A percentile compares a stretch with the other conserved stretches of the same genome.
Conservation (phyloP, 352 stramenopile genomes). For the Pythium periplocum region DNA sequence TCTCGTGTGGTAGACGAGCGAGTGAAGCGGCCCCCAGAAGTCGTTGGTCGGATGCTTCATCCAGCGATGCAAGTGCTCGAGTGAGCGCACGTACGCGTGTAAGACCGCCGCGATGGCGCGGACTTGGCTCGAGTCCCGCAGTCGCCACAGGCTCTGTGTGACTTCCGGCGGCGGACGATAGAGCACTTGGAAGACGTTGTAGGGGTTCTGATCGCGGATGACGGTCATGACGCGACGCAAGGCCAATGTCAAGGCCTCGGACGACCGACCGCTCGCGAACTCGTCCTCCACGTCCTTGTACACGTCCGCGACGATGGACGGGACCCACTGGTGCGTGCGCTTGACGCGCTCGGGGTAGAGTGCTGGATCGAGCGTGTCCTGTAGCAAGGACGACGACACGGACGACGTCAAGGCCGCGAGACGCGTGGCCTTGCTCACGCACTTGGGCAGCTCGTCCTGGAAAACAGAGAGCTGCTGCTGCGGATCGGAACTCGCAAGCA, state of each 20-base stretch:
- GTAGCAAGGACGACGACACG: constrained; percentile 17
- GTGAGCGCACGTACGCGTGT: too few species aligned
- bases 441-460: constrained; percentile 7
- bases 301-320: constrained; percentile 11
- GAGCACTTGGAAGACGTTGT: constrained; percentile 14
- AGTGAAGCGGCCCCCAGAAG: constrained; percentile 1
- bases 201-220: constrained; percentile 16
- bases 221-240: constrained; percentile 6
- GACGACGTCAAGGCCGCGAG: background rate
- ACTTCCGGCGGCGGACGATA: constrained; percentile 13
- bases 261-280: constrained; percentile 4
- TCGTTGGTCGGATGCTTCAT: background rate
- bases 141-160: background rate
- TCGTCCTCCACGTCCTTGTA: constrained; percentile 14
- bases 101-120: background rate
- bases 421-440: background rate
- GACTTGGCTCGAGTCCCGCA: background rate
- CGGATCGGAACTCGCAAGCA: background rate
- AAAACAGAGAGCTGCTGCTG: constrained; percentile 9
- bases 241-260: constrained; percentile 5
- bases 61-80: background rate
- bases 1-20: constrained; percentile 7
- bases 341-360: background rate
- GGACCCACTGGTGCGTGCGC: constrained; percentile 18
- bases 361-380: background rate